Evolutionary conservation across 495 filamentous ascomycete species (phyloP), one percentile per base, ranked within the genome.

Genomic region (Penicillium egyptiacum): DNA sequence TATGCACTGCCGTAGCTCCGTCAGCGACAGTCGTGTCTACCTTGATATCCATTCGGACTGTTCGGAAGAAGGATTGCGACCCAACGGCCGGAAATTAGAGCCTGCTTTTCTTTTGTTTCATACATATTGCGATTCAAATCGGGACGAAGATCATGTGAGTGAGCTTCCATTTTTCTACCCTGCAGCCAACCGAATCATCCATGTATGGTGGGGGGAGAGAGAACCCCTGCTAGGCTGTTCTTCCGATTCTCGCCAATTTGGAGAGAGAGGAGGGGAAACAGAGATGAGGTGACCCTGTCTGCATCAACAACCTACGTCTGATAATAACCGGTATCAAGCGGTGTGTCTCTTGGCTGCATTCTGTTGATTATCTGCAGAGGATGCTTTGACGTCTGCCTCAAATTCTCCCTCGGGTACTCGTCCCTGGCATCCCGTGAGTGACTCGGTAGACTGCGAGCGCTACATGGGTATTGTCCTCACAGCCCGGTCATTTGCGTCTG

Each of bases 11-110:
- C 49, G 37, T 45, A 52, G 50, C 40, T 58, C 49, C 30, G 55
- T 49, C 58, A 53, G 58, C 52, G 50, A 62, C 41, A 50, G 58
- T 70, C 71, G 72, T 75, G 72, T 76, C 58, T 58, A 63, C 58
- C 43, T 48, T 48, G 51, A 69, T 55, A 52, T 60, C 74, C 72
- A 76, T 68, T 75, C 74, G 74, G 74, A 74, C 61, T 58, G 62
- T 64, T 66, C 72, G 72, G 74, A 75, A 61, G 57, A 51, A 53
- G 25, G 35, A 62, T 65, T 59, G 42, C 37, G 50, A 41, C 54
- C 40, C 52, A 56, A 44, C 47, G 22, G 31, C 19, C 35, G 35
- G n/a, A 42, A 42, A 25, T 33, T 17, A 31, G 6, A 9, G 35
- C 16, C 9, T n/a, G n/a, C 16, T 17, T n/a, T 46, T 41, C 48